Percentiles rank a stretch among this genome's conserved stretches.
Evolutionary conservation across 1,284 basidiomycete species (phyloP).

Genomic region (Cryptococcus floricola): DNA sequence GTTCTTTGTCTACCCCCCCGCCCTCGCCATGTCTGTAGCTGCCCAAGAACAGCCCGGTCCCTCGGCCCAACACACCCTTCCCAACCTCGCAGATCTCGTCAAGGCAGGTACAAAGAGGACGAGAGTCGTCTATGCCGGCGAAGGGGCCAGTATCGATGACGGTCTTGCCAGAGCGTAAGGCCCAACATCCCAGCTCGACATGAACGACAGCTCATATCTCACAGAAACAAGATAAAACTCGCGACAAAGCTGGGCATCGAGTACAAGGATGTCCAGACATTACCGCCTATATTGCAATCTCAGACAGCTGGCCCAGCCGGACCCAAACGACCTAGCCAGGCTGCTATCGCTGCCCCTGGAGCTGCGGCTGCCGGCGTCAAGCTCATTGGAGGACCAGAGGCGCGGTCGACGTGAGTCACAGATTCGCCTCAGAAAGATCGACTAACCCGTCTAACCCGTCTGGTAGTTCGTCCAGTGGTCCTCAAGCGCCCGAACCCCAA

Average conservation of each 20-base stretch:
- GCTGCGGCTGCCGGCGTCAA: slow-evolving; percentile 52
- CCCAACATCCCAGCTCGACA: neutral
- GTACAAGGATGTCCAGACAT: slow-evolving; percentile 78
- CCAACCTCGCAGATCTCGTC: slow-evolving; percentile 47
- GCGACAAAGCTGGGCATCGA: slow-evolving; percentile 72
- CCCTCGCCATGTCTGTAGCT: neutral
- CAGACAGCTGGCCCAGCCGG: slow-evolving; percentile 74
- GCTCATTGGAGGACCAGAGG: slow-evolving; percentile 31
- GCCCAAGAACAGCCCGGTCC: slow-evolving; percentile 13
- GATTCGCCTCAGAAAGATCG: neutral
- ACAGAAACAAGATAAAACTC: slow-evolving; percentile 52
- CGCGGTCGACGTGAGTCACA: slow-evolving; percentile 14
- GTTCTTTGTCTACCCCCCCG: neutral
- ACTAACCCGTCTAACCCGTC: neutral
- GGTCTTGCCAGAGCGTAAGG: slow-evolving; percentile 47
- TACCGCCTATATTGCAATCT: slow-evolving; percentile 73
- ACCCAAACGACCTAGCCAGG: slow-evolving; percentile 60
- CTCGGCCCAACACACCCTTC: slow-evolving; percentile 21
- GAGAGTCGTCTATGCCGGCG: slow-evolving; percentile 46
- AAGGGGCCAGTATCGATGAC: slow-evolving; percentile 38
- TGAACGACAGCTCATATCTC: neutral
- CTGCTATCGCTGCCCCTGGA: slow-evolving; percentile 57
- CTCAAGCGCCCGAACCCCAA: slow-evolving; percentile 26
- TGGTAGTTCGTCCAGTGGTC: slow-evolving; percentile 5
- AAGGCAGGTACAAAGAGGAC: slow-evolving; percentile 49